Evolutionary conservation across 1,284 basidiomycete genomes (phyloP), one percentile per base, ranked within the genome.

Genomic region (Mycosarcoma mackinlayi): DNA sequence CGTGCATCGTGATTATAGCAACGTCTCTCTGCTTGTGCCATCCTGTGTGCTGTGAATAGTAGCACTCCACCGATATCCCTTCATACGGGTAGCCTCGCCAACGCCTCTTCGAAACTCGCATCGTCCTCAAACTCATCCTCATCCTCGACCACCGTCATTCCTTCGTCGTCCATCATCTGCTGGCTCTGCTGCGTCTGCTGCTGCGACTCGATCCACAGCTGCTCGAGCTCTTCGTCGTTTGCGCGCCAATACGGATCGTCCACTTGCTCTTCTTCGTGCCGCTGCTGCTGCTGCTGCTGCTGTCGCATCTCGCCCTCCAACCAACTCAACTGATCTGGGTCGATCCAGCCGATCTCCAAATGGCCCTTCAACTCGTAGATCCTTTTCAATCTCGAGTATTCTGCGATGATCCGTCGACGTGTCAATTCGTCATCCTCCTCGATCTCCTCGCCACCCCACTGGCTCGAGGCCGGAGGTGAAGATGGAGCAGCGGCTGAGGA

Each of bases 341-440:
- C 59, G 31, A 73, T 57, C 71, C 71, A 73, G 2, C 70, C 70
- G 16, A 73, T 61, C 44, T 73, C 70, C 24, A 60, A 19, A 24
- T 68, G 52, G 0, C 70, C 70, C 19, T 63, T 73, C 19, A 61
- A 18, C 39, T 73, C 70, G 38, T 73, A 67, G 38, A 63, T 54
- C 8, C 70, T 25, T 33, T 68, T 73, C 37, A 73, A 38, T 18
- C 70, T 27, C 0, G 56, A 37, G 19, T 73, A 73, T 38, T 73
- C 71, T n/a, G 67, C 55, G 14, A 69, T 45, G 37, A 73, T 66
- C 13, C 41, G 31, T 24, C 61, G 19, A 5, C 70, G 33, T 6
- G 65, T 73, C 41, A 73, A 18, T 27, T 73, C 70, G 21, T 73
- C 57, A 37, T 73, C 70, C 28, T 68, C 61, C 14, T 66, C 68